phyloP scores from a whole-genome alignment of 2,329 filamentous ascomycete species.

The Microascus cirrosus region DNA sequence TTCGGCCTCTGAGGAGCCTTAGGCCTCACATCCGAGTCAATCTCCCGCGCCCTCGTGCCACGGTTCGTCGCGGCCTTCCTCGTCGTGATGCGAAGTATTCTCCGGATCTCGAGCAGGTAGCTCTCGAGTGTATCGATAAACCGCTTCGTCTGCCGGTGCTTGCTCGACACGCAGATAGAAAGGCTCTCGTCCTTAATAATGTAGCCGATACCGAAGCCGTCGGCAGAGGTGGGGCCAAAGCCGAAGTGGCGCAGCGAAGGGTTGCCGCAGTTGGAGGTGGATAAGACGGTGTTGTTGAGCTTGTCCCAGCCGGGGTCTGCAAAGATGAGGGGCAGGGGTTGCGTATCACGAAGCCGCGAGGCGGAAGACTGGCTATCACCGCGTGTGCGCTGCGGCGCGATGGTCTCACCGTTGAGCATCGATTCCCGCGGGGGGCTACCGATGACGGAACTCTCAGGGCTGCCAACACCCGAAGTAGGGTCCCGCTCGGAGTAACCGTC shows the following conservation, averaged over 20 bases:
- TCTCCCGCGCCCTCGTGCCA: conserved; percentile 41
- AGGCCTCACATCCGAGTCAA: conserved; percentile 26
- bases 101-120: conserved; percentile 83
- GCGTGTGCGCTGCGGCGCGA: conserved; percentile 19
- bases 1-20: conserved; percentile 32
- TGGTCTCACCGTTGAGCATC: conserved; percentile 10
- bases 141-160: conserved; percentile 85
- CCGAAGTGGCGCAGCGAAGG: conserved; percentile 90
- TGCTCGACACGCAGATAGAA: conserved; percentile 83
- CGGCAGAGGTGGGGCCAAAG: conserved; percentile 86
- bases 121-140: conserved; percentile 84
- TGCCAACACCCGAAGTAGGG: conserved; percentile 10
- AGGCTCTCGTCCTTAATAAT: conserved; percentile 82
- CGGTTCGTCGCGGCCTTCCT: conserved; percentile 28
- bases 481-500: conserved; percentile 38
- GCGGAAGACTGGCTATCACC: conserved; percentile 42
- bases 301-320: conserved; percentile 87
- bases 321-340: conserved; percentile 67
- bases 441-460: conserved; percentile 5
- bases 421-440: conserved; percentile 35
- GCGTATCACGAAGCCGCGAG: conserved; percentile 24
- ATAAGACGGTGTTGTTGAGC: conserved; percentile 87
- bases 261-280: conserved; percentile 98
- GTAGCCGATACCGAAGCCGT: conserved; percentile 96
- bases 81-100: conserved; percentile 62